Evolutionary conservation across 164 flowering plant species (phyloP).

Genomic region (Liriodendron chinense): DNA sequence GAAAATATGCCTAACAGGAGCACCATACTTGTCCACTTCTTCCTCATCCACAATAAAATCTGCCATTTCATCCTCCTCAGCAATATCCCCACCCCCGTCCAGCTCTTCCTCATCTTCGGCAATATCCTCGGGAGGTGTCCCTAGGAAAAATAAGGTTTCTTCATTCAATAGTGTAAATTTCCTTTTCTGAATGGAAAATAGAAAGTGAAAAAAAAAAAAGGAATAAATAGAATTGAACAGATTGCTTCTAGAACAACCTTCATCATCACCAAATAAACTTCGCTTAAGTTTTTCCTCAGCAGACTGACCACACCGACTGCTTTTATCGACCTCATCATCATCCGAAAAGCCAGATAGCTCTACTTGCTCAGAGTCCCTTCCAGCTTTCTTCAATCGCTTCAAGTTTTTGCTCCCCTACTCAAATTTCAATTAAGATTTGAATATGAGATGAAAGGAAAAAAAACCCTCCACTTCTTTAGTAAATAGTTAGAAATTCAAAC

Average conservation of each 20-base stretch:
- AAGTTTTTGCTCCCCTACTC: constrained; percentile 70
- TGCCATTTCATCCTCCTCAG: constrained; percentile 95
- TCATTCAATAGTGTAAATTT: background rate
- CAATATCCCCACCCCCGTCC: constrained; percentile 57
- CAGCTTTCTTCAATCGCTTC: constrained; percentile 85
- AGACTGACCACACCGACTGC: constrained; percentile 54
- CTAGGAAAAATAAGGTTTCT: constrained; percentile 15
- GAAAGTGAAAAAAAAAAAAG: background rate
- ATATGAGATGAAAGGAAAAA: background rate
- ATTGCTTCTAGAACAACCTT: constrained; percentile 33
- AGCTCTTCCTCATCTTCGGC: constrained; percentile 77
- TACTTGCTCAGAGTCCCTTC: constrained; percentile 48
- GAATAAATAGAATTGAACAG: background rate
- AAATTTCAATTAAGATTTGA: background rate
- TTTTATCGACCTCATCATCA: constrained; percentile 62
- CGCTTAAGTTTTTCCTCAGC: constrained; percentile 82
- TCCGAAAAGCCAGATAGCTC: constrained; percentile 63
- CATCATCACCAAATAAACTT: constrained; percentile 82
- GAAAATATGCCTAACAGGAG: constrained; percentile 52
- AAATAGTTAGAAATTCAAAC: no score
- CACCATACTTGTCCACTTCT: constrained; percentile 68
- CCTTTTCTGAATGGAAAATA: background rate
- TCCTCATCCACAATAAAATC: constrained; percentile 84
- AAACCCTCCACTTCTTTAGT: background rate
- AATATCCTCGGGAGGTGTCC: constrained; percentile 65